Evolutionary conservation across 345 rosid species (phyloP).

Genomic region (Eucalyptus decipiens): DNA sequence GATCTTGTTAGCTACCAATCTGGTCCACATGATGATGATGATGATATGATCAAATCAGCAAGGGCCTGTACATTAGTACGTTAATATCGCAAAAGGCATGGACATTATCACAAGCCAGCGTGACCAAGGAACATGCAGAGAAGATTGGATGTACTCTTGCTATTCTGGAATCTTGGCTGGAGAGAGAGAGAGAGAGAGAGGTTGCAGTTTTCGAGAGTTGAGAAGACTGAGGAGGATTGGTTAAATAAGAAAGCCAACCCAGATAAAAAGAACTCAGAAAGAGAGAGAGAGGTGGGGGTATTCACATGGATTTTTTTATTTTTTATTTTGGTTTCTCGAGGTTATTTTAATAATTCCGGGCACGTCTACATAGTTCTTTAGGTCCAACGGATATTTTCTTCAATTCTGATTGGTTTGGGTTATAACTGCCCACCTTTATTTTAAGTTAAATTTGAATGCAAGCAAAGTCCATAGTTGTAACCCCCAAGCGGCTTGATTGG

Average conservation of each 20-base stretch:
- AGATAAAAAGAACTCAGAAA: neutral
- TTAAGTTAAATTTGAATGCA: neutral
- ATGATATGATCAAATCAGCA: neutral
- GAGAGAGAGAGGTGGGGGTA: neutral
- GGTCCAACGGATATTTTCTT: neutral
- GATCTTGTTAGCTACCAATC: constrained; percentile 61
- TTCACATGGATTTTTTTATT: neutral
- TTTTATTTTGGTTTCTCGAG: neutral
- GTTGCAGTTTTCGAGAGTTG: neutral
- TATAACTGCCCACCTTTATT: neutral
- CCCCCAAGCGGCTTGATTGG: neutral
- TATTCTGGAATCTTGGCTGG: neutral
- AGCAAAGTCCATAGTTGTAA: neutral
- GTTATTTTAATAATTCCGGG: neutral
- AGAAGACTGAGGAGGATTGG: neutral
- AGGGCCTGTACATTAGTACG: neutral
- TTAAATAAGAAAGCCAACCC: neutral
- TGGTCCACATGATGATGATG: constrained; percentile 2
- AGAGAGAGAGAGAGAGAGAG: neutral
- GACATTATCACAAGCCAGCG: neutral
- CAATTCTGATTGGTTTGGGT: neutral
- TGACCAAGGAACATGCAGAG: neutral
- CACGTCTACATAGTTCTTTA: neutral
- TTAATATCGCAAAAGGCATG: neutral
- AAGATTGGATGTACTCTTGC: neutral